Evolutionary conservation across 2,329 filamentous ascomycete species (phyloP).

Genomic region (Trichoderma sp.): DNA sequence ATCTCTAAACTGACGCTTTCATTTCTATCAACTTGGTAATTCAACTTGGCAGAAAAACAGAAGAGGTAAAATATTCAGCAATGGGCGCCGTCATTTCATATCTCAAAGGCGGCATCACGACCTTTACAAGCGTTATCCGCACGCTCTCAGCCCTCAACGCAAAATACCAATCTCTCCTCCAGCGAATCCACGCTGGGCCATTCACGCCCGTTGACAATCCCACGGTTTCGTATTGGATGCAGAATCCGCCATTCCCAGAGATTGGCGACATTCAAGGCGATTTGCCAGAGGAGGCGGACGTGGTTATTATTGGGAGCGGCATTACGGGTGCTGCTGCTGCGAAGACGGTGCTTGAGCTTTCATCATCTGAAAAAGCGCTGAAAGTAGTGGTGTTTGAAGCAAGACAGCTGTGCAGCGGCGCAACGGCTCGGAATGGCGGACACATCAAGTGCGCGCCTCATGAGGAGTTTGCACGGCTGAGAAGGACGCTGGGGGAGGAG

Average conservation of each 20-base stretch:
- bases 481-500: slow-evolving; percentile 39
- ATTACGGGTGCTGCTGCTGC: slow-evolving; percentile 50
- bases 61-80: background rate
- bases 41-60: background rate
- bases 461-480: slow-evolving; percentile 45
- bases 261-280: slow-evolving; percentile 42
- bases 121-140: slow-evolving; percentile 35
- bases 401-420: slow-evolving; percentile 53
- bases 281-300: slow-evolving; percentile 48
- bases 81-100: slow-evolving; percentile 44
- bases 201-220: slow-evolving; percentile 49
- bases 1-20: background rate
- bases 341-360: slow-evolving; percentile 34
- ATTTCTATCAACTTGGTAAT: background rate
- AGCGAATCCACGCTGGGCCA: slow-evolving; percentile 41
- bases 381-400: slow-evolving; percentile 56
- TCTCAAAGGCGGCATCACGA: slow-evolving; percentile 33
- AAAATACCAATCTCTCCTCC: slow-evolving; percentile 38
- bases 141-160: slow-evolving; percentile 37
- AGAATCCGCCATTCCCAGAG: slow-evolving; percentile 48
- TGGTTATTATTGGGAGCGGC: slow-evolving; percentile 59
- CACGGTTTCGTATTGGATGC: slow-evolving; percentile 52
- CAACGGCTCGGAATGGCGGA: slow-evolving; percentile 58
- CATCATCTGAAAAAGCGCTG: background rate
- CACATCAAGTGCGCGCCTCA: slow-evolving; percentile 54